Evolutionary conservation across 768 basidiomycete genomes (phyloP), one percentile per base, ranked within the genome.

Genomic region (Fibroporia radiculosa): DNA sequence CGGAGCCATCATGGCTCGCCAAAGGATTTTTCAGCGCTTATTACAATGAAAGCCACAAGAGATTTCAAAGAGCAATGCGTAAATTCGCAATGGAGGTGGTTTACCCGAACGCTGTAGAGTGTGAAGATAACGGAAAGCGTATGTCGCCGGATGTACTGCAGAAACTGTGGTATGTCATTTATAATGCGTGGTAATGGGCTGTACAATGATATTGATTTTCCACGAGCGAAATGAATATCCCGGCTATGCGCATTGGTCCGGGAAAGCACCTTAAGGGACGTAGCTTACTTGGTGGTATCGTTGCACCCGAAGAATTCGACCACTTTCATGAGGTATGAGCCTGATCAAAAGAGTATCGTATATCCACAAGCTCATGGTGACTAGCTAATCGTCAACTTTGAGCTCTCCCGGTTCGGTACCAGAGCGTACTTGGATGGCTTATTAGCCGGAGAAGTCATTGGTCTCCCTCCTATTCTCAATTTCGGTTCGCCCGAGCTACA

Each of bases 311-410:
- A 57, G 83, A 93, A 53, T 97, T 86, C 55, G 89, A 96, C 62
- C 93, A 93, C 58, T 98, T 98, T 73, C 84, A 96, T 57, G 93
- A 90, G 70, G 84, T 82, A 45, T 10, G n/a, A n/a, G n/a, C n/a
- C n/a, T n/a, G n/a, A n/a, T n/a, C n/a, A n/a, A n/a, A n/a, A n/a
- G n/a, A n/a, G n/a, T n/a, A n/a, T n/a, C n/a, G n/a, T n/a, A n/a
- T n/a, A n/a, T n/a, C n/a, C n/a, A n/a, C n/a, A n/a, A 34, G 12
- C 39, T 14, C 22, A 47, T 35, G 29, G 40, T 52, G 25, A 18
- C 14, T 29, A 88, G 85, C 71, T 82, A 35, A 86, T 90, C 48
- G 72, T 90, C 45, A 80, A 87, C 51, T 77, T 82, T 31, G 95
- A 98, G 62, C 68, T 96, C 19, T 76, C 80, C 3, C 80, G 92